Evolutionary conservation across 495 filamentous ascomycete genomes (phyloP).

Genomic region (Aspergillus carlsbadensis): DNA sequence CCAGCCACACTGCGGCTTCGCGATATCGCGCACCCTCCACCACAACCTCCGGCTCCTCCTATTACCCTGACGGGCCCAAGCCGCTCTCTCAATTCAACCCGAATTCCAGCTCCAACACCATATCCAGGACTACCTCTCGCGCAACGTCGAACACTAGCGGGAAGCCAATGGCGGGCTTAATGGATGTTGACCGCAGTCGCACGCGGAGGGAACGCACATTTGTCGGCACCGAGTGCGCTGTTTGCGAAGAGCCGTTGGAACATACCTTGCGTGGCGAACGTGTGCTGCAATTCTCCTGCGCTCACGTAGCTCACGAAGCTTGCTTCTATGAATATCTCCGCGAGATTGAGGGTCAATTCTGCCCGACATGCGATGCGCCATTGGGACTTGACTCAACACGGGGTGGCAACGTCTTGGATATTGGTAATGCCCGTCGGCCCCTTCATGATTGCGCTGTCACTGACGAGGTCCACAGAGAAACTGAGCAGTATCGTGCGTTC

Average conservation of each 20-base stretch:
- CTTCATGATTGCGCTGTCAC: neutral
- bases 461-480: conserved; percentile 63
- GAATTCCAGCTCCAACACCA: conserved; percentile 27
- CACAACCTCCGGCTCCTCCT: conserved; percentile 19
- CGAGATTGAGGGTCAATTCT: conserved; percentile 92
- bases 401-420: conserved; percentile 90
- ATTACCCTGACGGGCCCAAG: conserved; percentile 20
- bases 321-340: conserved; percentile 99
- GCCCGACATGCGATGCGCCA: conserved; percentile 91
- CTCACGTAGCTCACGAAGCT: conserved; percentile 94
- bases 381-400: conserved; percentile 91
- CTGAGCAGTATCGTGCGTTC: conserved; percentile 92
- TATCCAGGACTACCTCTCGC: conserved; percentile 34
- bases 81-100: conserved; percentile 17
- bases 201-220: conserved; percentile 91
- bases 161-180: conserved; percentile 66
- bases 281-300: conserved; percentile 93
- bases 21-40: conserved; percentile 32
- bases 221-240: conserved; percentile 89
- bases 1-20: conserved; percentile 26
- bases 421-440: conserved; percentile 62
- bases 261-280: conserved; percentile 94
- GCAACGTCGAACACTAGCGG: conserved; percentile 49
- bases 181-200: conserved; percentile 75
- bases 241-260: conserved; percentile 96